Percentiles rank a stretch among this genome's conserved stretches.
phyloP scores from a whole-genome alignment of 2,329 filamentous ascomycete genomes.

The Rhytidhysteron rufulum region DNA sequence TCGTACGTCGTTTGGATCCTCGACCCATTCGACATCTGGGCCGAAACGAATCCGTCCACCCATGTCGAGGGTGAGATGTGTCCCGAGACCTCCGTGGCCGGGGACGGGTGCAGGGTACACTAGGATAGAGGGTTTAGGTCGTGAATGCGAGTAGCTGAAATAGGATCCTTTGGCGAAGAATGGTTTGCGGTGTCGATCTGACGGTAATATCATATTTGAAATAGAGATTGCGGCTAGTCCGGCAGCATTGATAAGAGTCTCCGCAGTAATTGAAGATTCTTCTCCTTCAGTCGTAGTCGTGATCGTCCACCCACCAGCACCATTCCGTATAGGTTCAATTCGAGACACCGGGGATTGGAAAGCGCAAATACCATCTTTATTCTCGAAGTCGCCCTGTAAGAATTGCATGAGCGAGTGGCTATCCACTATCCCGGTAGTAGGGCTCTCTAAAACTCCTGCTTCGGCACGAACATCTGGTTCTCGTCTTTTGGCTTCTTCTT shows the following conservation, averaged over 20 bases:
- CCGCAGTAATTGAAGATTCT: constrained; percentile 61
- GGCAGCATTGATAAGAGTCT: constrained; percentile 79
- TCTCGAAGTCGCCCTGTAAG: constrained; percentile 72
- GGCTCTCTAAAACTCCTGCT: constrained; percentile 74
- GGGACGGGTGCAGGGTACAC: constrained; percentile 85
- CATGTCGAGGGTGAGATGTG: constrained; percentile 89
- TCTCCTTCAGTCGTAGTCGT: constrained; percentile 50
- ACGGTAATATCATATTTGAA: constrained; percentile 75
- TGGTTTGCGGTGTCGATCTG: constrained; percentile 53
- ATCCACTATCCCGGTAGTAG: constrained; percentile 87
- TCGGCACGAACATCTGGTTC: constrained; percentile 75
- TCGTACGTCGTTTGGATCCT: constrained; percentile 63
- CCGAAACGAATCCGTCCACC: constrained; percentile 82
- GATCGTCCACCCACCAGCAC: constrained; percentile 66
- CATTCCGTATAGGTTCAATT: constrained; percentile 54
- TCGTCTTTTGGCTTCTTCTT: constrained; percentile 56
- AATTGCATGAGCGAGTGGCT: constrained; percentile 80
- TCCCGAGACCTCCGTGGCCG: constrained; percentile 80
- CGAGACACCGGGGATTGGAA: constrained; percentile 62
- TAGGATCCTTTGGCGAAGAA: constrained; percentile 95
- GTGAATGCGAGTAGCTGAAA: constrained; percentile 71
- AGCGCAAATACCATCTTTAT: constrained; percentile 70
- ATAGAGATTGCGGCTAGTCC: constrained; percentile 73
- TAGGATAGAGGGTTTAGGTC: constrained; percentile 65
- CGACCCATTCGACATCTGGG: constrained; percentile 92